phyloP scores from a whole-genome alignment of 192 early-diverging fungal genomes.

The Gonapodya sp. region DNA sequence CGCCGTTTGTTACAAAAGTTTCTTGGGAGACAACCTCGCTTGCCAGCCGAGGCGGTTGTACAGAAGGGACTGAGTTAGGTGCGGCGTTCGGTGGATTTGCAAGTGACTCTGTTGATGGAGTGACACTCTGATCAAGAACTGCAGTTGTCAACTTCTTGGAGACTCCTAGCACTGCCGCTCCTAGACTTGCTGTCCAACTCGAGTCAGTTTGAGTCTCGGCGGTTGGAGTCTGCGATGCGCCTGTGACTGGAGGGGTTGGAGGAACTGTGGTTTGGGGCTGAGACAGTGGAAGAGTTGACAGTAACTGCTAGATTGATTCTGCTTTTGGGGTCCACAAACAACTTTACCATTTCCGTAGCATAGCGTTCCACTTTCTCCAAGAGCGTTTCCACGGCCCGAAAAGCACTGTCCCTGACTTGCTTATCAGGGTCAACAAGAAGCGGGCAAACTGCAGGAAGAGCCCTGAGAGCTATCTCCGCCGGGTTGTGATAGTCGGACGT shows the following conservation, averaged over 20 bases:
- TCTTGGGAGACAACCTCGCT: no score
- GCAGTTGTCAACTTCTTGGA: background rate
- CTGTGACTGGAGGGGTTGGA: background rate
- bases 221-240: no score
- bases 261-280: no score
- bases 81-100: no score
- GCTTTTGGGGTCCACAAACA: no score
- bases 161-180: background rate
- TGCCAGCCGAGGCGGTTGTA: no score
- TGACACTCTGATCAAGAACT: background rate
- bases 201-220: background rate
- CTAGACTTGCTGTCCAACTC: background rate
- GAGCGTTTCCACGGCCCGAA: background rate
- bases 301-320: no score
- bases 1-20: background rate
- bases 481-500: conserved; percentile 62
- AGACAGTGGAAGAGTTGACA: background rate
- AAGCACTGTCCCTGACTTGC: conserved; percentile 23
- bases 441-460: conserved; percentile 63
- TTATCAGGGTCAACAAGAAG: conserved; percentile 72
- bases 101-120: background rate
- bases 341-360: background rate
- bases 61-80: no score
- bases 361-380: background rate
- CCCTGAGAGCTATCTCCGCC: conserved; percentile 54